Percentiles rank a stretch among this genome's conserved stretches.
Evolutionary conservation across 345 rosid genomes (phyloP).

Genomic region (Ricinus communis): DNA sequence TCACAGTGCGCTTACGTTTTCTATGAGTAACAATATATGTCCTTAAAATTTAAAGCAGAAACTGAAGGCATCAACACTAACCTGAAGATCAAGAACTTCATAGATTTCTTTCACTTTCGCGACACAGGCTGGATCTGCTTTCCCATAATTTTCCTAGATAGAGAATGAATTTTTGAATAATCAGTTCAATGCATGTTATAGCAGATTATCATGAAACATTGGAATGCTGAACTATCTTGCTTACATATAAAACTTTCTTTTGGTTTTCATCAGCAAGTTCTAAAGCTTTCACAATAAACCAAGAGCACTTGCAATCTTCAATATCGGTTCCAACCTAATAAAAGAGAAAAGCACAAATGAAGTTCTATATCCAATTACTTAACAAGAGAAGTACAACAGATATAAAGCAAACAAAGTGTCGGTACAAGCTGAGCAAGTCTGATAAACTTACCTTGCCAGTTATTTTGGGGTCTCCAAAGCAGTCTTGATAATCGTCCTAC

Average conservation of each 20-base stretch:
- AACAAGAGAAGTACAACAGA: not conserved
- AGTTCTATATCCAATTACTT: not conserved
- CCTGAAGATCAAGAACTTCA: conserved; percentile 24
- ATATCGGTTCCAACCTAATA: conserved; percentile 81
- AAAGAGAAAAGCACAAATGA: not conserved
- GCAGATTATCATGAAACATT: not conserved
- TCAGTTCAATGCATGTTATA: not conserved
- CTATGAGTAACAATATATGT: not conserved
- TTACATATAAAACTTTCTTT: conserved; percentile 58
- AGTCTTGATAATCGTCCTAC: conserved; percentile 86
- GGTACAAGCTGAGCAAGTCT: not conserved
- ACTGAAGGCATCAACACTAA: not conserved
- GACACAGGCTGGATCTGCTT: conserved; percentile 24
- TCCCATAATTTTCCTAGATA: conserved; percentile 32
- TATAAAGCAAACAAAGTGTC: not conserved
- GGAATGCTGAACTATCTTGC: not conserved
- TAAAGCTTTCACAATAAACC: conserved; percentile 82
- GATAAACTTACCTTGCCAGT: conserved; percentile 62
- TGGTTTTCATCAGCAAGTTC: conserved; percentile 65
- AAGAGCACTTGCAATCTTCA: conserved; percentile 85
- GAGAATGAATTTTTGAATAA: not conserved
- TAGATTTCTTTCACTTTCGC: conserved; percentile 29
- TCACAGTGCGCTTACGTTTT: not conserved
- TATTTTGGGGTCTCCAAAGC: conserved; percentile 68
- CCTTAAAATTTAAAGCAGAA: not conserved